Evolutionary conservation across 805 yeast genomes (phyloP).

Genomic region (Yarrowia sp.): DNA sequence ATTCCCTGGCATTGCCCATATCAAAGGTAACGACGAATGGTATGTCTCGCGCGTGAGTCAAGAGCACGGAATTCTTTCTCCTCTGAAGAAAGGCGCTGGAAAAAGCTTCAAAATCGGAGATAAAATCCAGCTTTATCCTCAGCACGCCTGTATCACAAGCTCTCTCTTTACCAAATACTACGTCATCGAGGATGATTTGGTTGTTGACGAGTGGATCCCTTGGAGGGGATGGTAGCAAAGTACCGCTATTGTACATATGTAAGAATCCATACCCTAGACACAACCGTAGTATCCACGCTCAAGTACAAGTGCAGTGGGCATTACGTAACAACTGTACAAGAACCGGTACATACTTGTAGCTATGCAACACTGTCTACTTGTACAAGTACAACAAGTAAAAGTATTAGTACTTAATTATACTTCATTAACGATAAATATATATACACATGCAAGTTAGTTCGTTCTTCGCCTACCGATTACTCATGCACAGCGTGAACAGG

Average conservation of each 20-base stretch:
- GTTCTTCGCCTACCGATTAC: background rate
- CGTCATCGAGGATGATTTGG: conserved; percentile 58
- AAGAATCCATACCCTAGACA: no score
- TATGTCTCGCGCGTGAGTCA: conserved; percentile 71
- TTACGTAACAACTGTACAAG: no score
- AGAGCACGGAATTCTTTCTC: conserved; percentile 75
- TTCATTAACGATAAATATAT: conserved; percentile 21
- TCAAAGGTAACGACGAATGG: conserved; percentile 60
- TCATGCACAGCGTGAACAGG: conserved; percentile 73
- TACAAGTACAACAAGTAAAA: no score
- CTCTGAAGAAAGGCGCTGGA: conserved; percentile 21
- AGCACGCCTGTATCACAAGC: conserved; percentile 75
- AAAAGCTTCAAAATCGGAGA: conserved; percentile 54
- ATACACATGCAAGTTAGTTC: background rate
- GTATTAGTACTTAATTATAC: background rate
- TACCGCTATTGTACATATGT: no score
- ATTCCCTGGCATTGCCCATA: conserved; percentile 66
- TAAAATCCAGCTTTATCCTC: conserved; percentile 63
- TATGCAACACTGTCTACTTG: no score
- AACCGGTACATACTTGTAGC: no score
- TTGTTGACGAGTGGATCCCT: conserved; percentile 73
- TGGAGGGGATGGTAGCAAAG: conserved; percentile 56
- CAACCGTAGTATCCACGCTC: no score
- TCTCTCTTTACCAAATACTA: conserved; percentile 63
- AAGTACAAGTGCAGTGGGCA: no score